These are phyloP conservation scores for Physaria fendleri DNA, from an alignment of 345 rosid genomes.

Conservation along the genomic window DNA sequence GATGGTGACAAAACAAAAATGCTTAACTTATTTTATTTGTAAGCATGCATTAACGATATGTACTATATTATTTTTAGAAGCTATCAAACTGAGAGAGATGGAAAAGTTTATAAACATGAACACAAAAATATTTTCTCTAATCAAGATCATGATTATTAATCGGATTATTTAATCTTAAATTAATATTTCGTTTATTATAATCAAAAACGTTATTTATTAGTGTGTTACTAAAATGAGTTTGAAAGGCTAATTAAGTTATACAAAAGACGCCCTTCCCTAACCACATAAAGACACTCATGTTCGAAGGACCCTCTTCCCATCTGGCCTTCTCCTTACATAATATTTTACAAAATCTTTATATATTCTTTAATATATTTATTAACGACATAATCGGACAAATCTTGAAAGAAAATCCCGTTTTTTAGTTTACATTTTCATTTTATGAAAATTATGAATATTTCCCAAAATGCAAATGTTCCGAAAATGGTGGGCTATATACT, in stretches of 20 bases:
- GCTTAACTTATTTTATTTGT: not conserved
- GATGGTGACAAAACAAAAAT: not conserved
- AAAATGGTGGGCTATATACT: too few relatives aligned
- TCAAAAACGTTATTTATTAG: not conserved
- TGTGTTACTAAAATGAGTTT: not conserved
- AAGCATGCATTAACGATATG: not conserved
- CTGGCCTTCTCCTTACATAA: conserved; percentile 18
- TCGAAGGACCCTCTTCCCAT: conserved; percentile 16
- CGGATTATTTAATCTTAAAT: too few relatives aligned
- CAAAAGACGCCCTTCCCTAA: conserved; percentile 29
- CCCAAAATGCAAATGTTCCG: too few relatives aligned
- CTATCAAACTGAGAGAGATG: not conserved
- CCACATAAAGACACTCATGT: conserved; percentile 27
- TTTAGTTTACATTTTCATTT: not conserved
- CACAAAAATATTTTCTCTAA: not conserved
- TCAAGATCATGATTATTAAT: too few relatives aligned
- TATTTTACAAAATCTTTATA: conserved; percentile 11
- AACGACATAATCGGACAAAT: not conserved
- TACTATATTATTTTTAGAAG: not conserved
- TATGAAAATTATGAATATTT: too few relatives aligned
- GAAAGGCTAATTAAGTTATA: conserved; percentile 19
- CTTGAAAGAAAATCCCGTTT: not conserved
- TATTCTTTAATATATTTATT: not conserved
- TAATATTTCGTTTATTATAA: not conserved
- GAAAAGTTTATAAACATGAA: not conserved